phyloP scores from a whole-genome alignment of 1,284 basidiomycete genomes.

The Dichomitus squalens region DNA sequence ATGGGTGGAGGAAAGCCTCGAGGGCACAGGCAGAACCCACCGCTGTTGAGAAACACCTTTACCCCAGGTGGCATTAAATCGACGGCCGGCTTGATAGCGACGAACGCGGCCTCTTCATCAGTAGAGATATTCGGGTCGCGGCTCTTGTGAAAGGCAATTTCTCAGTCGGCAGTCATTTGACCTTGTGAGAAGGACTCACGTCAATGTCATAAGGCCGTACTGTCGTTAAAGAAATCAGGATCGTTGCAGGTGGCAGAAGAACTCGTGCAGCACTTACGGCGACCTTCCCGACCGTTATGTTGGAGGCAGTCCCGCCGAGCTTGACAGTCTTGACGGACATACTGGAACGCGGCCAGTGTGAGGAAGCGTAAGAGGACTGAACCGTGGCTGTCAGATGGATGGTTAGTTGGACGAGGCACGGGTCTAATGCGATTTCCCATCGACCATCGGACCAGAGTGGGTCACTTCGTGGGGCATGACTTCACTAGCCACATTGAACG shows the following conservation, averaged over 20 bases:
- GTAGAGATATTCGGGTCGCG: conserved; percentile 35
- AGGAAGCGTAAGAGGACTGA: background rate
- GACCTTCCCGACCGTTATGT: conserved; percentile 15
- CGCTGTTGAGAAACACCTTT: conserved; percentile 47
- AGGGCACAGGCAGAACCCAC: too few relatives aligned
- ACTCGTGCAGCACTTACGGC: background rate
- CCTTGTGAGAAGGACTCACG: conserved; percentile 16
- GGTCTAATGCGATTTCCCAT: too few relatives aligned
- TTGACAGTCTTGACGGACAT: conserved; percentile 1
- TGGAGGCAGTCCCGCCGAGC: conserved; percentile 16
- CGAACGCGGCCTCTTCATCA: conserved; percentile 53
- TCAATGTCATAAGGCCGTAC: conserved; percentile 55
- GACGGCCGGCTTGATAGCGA: conserved; percentile 58
- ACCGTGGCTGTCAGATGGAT: conserved; percentile 14
- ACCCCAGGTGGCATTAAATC: conserved; percentile 45
- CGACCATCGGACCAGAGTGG: too few relatives aligned
- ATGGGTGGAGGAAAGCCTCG: too few relatives aligned
- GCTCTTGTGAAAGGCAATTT: background rate
- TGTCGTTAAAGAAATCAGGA: background rate
- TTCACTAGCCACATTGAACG: too few relatives aligned
- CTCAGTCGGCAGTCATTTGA: background rate
- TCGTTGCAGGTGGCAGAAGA: background rate
- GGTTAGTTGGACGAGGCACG: too few relatives aligned
- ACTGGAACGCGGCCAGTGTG: background rate
- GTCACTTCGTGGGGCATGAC: too few relatives aligned